phyloP scores from a whole-genome alignment of 176 grass and related monocot genomes.

The Puya raimondii region DNA sequence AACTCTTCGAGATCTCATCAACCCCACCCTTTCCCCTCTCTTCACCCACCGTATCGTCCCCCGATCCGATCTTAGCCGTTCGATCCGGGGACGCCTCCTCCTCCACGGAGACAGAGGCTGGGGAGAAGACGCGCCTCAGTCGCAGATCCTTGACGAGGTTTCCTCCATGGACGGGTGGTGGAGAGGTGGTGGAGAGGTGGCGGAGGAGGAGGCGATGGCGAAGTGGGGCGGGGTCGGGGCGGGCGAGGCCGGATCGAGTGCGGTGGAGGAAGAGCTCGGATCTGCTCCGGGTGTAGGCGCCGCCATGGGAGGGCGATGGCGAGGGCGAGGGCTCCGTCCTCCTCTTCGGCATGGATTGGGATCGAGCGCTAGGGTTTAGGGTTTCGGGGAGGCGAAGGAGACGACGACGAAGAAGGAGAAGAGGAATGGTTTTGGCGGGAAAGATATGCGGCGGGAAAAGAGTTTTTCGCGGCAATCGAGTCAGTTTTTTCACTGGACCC shows the following conservation, averaged over 20 bases:
- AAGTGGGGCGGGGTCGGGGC: slow-evolving; percentile 5
- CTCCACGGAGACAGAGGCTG: slow-evolving; percentile 23
- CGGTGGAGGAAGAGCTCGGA: slow-evolving; percentile 16
- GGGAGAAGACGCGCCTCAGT: slow-evolving; percentile 46
- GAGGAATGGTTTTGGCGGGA: neutral
- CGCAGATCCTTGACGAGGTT: slow-evolving; percentile 53
- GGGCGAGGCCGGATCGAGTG: slow-evolving; percentile 18
- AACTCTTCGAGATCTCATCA: neutral
- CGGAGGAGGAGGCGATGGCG: neutral
- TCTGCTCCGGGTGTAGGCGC: slow-evolving; percentile 14
- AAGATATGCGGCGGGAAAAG: too few species aligned
- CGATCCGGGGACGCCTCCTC: slow-evolving; percentile 11
- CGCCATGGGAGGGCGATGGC: neutral
- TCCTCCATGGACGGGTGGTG: neutral
- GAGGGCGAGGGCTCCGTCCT: neutral
- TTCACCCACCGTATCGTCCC: slow-evolving; percentile 4
- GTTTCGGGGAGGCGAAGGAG: neutral
- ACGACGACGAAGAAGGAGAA: neutral
- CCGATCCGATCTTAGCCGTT: neutral
- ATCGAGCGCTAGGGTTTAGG: neutral
- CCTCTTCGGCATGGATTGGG: slow-evolving; percentile 12
- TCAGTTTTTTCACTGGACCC: too few species aligned
- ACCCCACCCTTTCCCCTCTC: slow-evolving; percentile 10
- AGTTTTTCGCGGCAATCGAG: too few species aligned
- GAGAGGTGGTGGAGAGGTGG: neutral